Evolutionary conservation across 331 rosid genomes (phyloP), one percentile per base, ranked within the genome.

Genomic region (Quercus lobata): DNA sequence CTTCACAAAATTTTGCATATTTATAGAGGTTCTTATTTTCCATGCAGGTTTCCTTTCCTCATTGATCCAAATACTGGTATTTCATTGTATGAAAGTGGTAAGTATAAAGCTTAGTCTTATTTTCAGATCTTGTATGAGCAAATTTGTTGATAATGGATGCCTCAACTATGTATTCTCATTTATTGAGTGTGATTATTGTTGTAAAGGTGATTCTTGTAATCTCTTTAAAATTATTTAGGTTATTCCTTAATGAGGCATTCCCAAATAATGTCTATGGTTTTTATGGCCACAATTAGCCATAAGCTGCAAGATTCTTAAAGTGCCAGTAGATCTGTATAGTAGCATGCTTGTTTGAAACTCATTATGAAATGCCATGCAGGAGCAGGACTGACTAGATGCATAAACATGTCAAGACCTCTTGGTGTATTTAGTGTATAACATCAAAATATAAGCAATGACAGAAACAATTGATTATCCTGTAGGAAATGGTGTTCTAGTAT

Each of bases 11-110:
- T 37, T 74, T 60, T 75, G 29, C n/a, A 12, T 72, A 22, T 27
- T 41, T 30, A 16, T 27, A 37, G 69, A 75, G 68, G 63, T 49
- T 12, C 54, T 3, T 49, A 49, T 49, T 49, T 74, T 53, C 53
- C 74, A 70, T 92, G 87, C 90, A 94, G 98, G 91, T 92, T 94
- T 88, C 98, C 98, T 74, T 94, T 89, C 85, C 93, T 94, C 78
- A 58, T 92, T 56, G 98, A 94, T 86, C 89, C 83, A 84, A 88
- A 79, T 70, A 87, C 76, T 34, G 90, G 90, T 44, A 78, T 83
- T 87, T 84, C 97, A 57, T 82, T 92, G 85, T 91, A 94, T 73
- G 97, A 94, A 89, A 94, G 98, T 53, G 91, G 98, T 94, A 83
- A 83, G 97, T 72, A 74, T 6, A 25, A 19, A n/a, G 71, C 46